phyloP scores from a whole-genome alignment of 176 grass and related monocot species.

The sorghum (Sorghum bicolor) region Sorghum_bicolor_NCBIv3 NC_012879.2:6018001-6018500 shows the following conservation, averaged over 20 bases:
- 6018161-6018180: slow-evolving; percentile 92
- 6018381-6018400: slow-evolving; percentile 7
- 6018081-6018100: slow-evolving; percentile 48
- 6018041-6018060: slow-evolving; percentile 9
- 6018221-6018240: background rate
- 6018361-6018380: slow-evolving; percentile 1
- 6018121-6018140: slow-evolving; percentile 99
- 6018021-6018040: slow-evolving; percentile 50
- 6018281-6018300: slow-evolving; percentile 16
- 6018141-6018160: slow-evolving; percentile 80
- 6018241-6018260: background rate
- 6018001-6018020: slow-evolving; percentile 99
- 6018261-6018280: background rate
- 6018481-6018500: slow-evolving; percentile 87
- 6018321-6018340: background rate
- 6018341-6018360: background rate
- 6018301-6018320: slow-evolving; percentile 6
- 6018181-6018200: slow-evolving; percentile 97
- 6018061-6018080: slow-evolving; percentile 35
- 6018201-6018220: slow-evolving; percentile 55
- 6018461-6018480: slow-evolving; percentile 99
- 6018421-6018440: slow-evolving; percentile 53
- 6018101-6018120: slow-evolving; percentile 65
- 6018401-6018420: slow-evolving; percentile 30
- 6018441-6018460: slow-evolving; percentile 97